Evolutionary conservation across 257 asterid genomes (phyloP).

Genomic region (Petunia secreta): DNA sequence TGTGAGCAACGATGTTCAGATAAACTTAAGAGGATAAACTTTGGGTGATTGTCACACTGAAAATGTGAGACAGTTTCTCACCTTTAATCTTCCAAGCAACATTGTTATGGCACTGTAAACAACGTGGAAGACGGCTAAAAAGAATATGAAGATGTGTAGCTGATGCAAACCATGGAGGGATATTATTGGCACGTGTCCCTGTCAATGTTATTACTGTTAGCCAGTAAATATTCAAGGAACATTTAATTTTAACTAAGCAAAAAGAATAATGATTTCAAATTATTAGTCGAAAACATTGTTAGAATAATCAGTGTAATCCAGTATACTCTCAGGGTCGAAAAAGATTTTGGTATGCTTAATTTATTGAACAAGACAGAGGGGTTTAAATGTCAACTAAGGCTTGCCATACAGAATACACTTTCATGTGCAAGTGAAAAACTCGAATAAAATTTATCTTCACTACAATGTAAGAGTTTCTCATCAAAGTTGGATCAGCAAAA

Average conservation of each 20-base stretch:
- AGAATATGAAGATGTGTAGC: constrained; percentile 85
- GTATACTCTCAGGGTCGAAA: not conserved
- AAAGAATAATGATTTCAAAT: not conserved
- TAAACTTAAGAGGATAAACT: not conserved
- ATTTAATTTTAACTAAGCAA: constrained; percentile 8
- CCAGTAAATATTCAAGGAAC: not conserved
- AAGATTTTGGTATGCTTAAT: not conserved
- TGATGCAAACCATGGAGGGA: constrained; percentile 73
- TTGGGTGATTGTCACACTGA: not conserved
- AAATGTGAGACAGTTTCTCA: constrained; percentile 19
- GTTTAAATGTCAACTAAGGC: not conserved
- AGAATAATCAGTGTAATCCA: not conserved
- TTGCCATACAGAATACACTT: not conserved
- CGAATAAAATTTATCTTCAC: no score
- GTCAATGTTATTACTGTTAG: constrained; percentile 19
- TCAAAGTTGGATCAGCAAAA: no score
- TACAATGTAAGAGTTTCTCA: no score
- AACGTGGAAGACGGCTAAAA: constrained; percentile 79
- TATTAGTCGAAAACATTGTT: not conserved
- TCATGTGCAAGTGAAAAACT: no score
- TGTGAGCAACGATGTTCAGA: not conserved
- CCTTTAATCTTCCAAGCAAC: constrained; percentile 77
- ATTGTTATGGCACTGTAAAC: constrained; percentile 68
- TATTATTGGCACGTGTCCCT: constrained; percentile 75
- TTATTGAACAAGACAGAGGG: not conserved